Percentiles rank a stretch among this genome's conserved stretches.
Evolutionary conservation across 2,329 filamentous ascomycete species (phyloP).

Genomic region (Fusarium acutatum): DNA sequence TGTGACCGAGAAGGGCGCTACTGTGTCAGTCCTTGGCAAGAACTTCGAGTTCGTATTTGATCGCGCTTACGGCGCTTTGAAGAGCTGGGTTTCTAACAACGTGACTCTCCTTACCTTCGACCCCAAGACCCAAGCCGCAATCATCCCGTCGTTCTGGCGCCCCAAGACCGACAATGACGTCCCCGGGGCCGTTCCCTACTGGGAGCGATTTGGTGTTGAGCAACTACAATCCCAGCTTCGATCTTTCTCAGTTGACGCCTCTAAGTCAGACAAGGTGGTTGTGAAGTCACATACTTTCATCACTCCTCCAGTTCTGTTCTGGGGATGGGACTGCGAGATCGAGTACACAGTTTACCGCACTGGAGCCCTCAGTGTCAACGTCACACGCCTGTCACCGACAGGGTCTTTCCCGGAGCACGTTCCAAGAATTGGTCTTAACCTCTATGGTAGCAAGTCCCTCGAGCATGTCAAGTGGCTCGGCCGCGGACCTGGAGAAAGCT

Average conservation of each 20-base stretch:
- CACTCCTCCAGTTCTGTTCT: constrained; percentile 68
- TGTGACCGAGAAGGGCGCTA: constrained; percentile 16
- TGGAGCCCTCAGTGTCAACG: constrained; percentile 56
- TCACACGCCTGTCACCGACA: constrained; percentile 53
- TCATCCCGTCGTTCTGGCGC: constrained; percentile 66
- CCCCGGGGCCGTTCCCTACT: constrained; percentile 63
- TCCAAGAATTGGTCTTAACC: constrained; percentile 68
- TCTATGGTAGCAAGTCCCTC: constrained; percentile 58
- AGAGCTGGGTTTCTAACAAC: constrained; percentile 50
- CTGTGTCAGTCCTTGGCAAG: constrained; percentile 26
- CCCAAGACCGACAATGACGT: constrained; percentile 73
- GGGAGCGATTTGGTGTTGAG: constrained; percentile 62
- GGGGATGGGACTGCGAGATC: constrained; percentile 61
- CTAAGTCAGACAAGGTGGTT: constrained; percentile 55
- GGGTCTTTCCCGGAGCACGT: constrained; percentile 63
- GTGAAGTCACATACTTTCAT: constrained; percentile 63
- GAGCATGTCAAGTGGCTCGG: constrained; percentile 67
- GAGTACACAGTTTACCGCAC: constrained; percentile 60
- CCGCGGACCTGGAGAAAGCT: constrained; percentile 70
- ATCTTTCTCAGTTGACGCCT: constrained; percentile 49
- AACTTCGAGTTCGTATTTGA: constrained; percentile 56
- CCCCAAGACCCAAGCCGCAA: constrained; percentile 48
- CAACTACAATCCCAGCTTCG: constrained; percentile 57
- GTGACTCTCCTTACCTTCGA: constrained; percentile 48
- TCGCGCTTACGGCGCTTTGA: constrained; percentile 53